Conservation (phyloP, 78 protist species). For the Dictyostelium capitatum region DNA sequence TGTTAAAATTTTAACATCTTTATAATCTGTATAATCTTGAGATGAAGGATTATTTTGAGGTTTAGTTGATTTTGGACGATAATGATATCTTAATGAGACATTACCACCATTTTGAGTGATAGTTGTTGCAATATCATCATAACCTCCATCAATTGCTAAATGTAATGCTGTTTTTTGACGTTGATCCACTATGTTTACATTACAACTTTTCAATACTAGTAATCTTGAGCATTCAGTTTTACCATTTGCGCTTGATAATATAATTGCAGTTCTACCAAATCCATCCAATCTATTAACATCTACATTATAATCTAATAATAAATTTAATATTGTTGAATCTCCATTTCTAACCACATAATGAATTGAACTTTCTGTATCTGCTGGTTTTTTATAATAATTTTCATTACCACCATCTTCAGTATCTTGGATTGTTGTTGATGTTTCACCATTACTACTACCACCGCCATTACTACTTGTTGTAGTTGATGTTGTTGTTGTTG, state of each 20-base stretch:
- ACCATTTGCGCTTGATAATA: slow-evolving; percentile 59
- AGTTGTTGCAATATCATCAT: slow-evolving; percentile 53
- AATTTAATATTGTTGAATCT: slow-evolving; percentile 4
- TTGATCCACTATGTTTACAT: neutral
- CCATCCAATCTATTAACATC: slow-evolving; percentile 21
- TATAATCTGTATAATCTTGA: neutral
- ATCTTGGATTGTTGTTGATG: neutral
- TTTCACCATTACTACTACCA: neutral
- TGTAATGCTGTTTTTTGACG: slow-evolving; percentile 60
- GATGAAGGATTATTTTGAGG: neutral
- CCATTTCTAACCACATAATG: slow-evolving; percentile 35
- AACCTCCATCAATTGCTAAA: slow-evolving; percentile 30
- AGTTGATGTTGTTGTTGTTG: neutral
- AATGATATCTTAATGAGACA: slow-evolving; percentile 30
- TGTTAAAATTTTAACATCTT: slow-evolving; percentile 25
- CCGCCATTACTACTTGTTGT: neutral
- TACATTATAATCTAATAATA: slow-evolving; percentile 10
- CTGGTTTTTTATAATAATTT: slow-evolving; percentile 9
- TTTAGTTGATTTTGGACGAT: neutral
- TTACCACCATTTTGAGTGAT: slow-evolving; percentile 48
- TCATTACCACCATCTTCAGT: neutral
- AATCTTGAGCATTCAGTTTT: slow-evolving; percentile 39
- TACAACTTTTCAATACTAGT: neutral
- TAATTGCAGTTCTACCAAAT: slow-evolving; percentile 24
- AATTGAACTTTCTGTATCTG: slow-evolving; percentile 18